Conservation (phyloP, 495 filamentous ascomycete species). For the Apiosordaria backusii region DNA sequence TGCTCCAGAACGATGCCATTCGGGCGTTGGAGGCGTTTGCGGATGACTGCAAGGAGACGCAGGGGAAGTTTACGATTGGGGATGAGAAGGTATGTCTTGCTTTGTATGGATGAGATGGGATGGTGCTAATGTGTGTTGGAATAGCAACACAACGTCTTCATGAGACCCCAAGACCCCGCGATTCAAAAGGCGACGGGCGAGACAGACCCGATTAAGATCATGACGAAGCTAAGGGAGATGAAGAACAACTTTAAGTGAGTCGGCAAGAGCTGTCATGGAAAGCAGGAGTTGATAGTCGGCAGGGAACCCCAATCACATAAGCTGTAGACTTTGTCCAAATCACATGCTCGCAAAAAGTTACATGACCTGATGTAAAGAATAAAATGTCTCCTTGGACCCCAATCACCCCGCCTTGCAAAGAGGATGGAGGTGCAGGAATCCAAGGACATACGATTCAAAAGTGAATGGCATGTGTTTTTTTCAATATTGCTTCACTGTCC, state of each 20-base stretch:
- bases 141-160: constrained; percentile 93
- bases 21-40: constrained; percentile 75
- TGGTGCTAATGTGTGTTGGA: not conserved
- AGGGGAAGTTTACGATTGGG: constrained; percentile 94
- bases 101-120: not conserved
- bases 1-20: constrained; percentile 69
- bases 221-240: constrained; percentile 83
- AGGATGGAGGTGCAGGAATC: constrained; percentile 18
- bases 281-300: not conserved
- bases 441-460: constrained; percentile 21
- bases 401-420: not conserved
- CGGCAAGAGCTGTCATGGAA: not conserved
- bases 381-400: constrained; percentile 3
- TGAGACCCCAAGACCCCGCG: constrained; percentile 78
- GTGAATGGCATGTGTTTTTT: constrained; percentile 19
- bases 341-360: not conserved
- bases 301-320: not conserved
- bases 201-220: constrained; percentile 79
- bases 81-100: constrained; percentile 78
- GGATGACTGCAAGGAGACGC: constrained; percentile 76
- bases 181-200: constrained; percentile 83
- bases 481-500: constrained; percentile 53
- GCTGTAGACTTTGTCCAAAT: not conserved
- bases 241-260: constrained; percentile 81
- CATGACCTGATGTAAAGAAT: not conserved